Evolutionary conservation across 352 stramenopile genomes (phyloP).

Genomic region (Phytophthora citricola): DNA sequence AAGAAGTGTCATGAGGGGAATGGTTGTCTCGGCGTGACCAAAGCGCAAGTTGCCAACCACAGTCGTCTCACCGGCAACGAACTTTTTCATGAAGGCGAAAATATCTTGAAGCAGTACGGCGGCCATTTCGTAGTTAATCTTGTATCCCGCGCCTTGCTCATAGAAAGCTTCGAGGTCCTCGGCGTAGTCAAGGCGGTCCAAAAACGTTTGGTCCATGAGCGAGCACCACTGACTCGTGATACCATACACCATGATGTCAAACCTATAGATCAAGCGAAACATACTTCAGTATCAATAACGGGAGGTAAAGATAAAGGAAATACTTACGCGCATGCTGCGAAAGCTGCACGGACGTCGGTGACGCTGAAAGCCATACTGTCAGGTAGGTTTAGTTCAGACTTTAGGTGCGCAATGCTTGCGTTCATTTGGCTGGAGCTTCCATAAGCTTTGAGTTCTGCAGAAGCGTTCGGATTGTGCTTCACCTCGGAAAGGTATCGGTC

Average conservation of each 20-base stretch:
- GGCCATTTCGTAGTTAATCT: conserved; percentile 83
- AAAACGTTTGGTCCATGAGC: conserved; percentile 49
- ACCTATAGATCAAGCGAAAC: conserved; percentile 35
- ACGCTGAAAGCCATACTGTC: conserved; percentile 35
- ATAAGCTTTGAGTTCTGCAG: conserved; percentile 51
- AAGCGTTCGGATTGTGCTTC: conserved; percentile 56
- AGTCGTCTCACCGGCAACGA: conserved; percentile 40
- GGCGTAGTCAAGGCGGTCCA: conserved; percentile 64
- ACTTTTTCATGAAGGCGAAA: conserved; percentile 52
- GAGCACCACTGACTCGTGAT: conserved; percentile 66
- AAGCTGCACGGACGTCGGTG: conserved; percentile 55
- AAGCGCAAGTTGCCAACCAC: conserved; percentile 65
- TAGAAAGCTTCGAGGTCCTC: conserved; percentile 81
- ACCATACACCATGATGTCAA: conserved; percentile 70
- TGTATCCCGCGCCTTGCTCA: conserved; percentile 57
- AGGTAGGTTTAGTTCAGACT: conserved; percentile 46
- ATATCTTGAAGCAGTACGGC: conserved; percentile 68
- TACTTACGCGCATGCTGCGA: conserved; percentile 68
- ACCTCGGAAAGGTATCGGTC: conserved; percentile 62
- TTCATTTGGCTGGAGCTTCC: conserved; percentile 43
- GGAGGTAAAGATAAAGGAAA: not conserved
- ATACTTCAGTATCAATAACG: not conserved
- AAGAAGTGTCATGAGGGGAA: conserved; percentile 74
- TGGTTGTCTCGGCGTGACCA: conserved; percentile 77
- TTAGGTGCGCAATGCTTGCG: conserved; percentile 35